Evolutionary conservation across 805 yeast species (phyloP).

Genomic region (Saccharomycopsis sp.): DNA sequence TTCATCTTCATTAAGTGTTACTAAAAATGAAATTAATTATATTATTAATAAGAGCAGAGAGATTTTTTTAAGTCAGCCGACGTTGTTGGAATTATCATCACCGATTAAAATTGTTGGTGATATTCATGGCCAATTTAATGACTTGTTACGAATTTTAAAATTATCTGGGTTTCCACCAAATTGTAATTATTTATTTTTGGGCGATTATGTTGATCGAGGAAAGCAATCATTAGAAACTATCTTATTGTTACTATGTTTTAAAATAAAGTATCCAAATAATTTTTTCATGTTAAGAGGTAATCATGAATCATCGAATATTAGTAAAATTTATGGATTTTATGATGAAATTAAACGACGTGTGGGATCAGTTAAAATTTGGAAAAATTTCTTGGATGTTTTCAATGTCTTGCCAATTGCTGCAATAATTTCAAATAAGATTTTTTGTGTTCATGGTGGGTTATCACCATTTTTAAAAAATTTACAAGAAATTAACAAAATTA

Average conservation of each 20-base stretch:
- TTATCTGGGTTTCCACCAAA: constrained; percentile 85
- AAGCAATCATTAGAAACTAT: constrained; percentile 79
- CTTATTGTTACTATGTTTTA: constrained; percentile 63
- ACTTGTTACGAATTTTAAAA: constrained; percentile 67
- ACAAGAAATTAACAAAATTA: constrained; percentile 69
- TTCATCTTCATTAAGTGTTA: constrained; percentile 12
- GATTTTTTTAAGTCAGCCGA: constrained; percentile 57
- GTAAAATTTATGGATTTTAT: constrained; percentile 77
- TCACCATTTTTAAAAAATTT: constrained; percentile 66
- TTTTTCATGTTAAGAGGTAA: constrained; percentile 73
- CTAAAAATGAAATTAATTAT: constrained; percentile 19
- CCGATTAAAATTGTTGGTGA: constrained; percentile 86
- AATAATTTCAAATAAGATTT: constrained; percentile 73
- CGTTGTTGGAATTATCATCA: constrained; percentile 57
- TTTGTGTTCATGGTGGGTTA: constrained; percentile 82
- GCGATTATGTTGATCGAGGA: constrained; percentile 83
- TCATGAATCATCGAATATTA: constrained; percentile 81
- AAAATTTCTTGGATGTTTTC: constrained; percentile 70
- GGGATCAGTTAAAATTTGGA: constrained; percentile 67
- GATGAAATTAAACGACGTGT: constrained; percentile 82
- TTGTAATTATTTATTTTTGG: constrained; percentile 68
- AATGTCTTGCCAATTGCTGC: constrained; percentile 80
- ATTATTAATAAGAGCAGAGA: constrained; percentile 35
- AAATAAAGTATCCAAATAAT: constrained; percentile 80
- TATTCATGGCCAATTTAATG: constrained; percentile 80